These are phyloP conservation scores for Microsporum audouinii DNA, from an alignment of 2,329 filamentous ascomycete genomes.

Conservation along the genomic window DNA sequence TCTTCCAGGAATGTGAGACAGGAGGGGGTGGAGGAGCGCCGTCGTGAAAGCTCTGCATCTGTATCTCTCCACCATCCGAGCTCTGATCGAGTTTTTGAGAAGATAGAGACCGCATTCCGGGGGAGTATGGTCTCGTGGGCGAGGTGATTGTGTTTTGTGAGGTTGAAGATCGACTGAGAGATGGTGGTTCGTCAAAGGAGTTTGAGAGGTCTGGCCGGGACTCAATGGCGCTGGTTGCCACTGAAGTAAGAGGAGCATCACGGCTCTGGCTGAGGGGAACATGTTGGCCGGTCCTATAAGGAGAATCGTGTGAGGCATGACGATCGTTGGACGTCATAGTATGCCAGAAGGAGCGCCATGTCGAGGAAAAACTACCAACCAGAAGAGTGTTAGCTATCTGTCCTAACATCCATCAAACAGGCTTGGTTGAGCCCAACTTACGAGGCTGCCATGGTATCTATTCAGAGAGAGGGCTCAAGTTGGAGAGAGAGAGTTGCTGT, in stretches of 20 bases:
- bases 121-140: conserved; percentile 67
- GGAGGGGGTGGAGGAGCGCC: conserved; percentile 83
- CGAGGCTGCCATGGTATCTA: not conserved
- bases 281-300: conserved; percentile 81
- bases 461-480: not conserved
- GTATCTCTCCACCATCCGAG: conserved; percentile 64
- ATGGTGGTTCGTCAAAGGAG: conserved; percentile 63
- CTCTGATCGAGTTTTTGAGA: conserved; percentile 53
- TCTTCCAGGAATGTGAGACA: conserved; percentile 78
- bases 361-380: conserved; percentile 48
- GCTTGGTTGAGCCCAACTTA: not conserved
- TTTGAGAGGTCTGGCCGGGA: conserved; percentile 74
- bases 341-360: conserved; percentile 92
- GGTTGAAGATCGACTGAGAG: conserved; percentile 37
- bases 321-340: conserved; percentile 70
- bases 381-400: not conserved
- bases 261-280: conserved; percentile 75
- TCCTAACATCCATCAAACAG: not conserved
- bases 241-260: conserved; percentile 70
- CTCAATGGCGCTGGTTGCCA: conserved; percentile 74
- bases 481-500: not conserved
- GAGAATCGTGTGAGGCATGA: conserved; percentile 83
- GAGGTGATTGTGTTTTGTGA: conserved; percentile 45
- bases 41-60: conserved; percentile 91
- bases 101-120: conserved; percentile 70